These are phyloP conservation scores for Sclerotinia subarctica DNA, from an alignment of 2,329 filamentous ascomycete genomes.

Conservation along the genomic window DNA sequence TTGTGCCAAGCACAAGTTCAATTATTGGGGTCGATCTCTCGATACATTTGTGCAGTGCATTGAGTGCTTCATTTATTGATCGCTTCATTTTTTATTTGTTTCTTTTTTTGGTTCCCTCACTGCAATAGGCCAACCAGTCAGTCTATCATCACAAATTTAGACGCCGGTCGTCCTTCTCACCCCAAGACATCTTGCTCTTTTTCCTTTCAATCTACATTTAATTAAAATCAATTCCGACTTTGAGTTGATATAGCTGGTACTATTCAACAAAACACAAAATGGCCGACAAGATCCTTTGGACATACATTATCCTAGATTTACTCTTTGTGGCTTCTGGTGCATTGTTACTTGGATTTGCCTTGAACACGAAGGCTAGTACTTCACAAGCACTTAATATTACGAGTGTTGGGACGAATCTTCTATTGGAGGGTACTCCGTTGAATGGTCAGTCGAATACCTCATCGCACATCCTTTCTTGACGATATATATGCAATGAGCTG, in stretches of 20 bases:
- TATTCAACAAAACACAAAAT: constrained; percentile 40
- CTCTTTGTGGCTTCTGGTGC: constrained; percentile 51
- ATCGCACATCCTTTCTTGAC: too few species aligned
- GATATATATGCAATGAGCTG: neutral
- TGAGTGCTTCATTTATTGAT: neutral
- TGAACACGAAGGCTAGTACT: constrained; percentile 47
- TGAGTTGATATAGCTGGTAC: constrained; percentile 14
- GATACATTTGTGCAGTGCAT: neutral
- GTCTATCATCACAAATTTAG: constrained; percentile 21
- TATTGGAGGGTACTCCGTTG: constrained; percentile 51
- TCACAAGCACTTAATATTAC: constrained; percentile 43
- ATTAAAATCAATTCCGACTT: neutral
- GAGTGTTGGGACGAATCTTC: constrained; percentile 50
- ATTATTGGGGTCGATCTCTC: neutral
- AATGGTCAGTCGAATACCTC: constrained; percentile 44
- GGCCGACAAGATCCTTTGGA: constrained; percentile 49
- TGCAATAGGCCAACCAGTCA: neutral
- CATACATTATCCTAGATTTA: constrained; percentile 50
- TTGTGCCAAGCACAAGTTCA: neutral
- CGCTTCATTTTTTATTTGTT: neutral
- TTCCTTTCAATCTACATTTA: neutral
- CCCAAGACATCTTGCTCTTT: neutral
- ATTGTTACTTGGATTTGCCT: constrained; percentile 51
- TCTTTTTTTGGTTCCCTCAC: neutral
- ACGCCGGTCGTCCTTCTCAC: constrained; percentile 37